A percentile compares a stretch with the other conserved stretches of the same genome.
phyloP scores from a whole-genome alignment of 2,329 filamentous ascomycete species.

The Cladophialophora immunda region DNA sequence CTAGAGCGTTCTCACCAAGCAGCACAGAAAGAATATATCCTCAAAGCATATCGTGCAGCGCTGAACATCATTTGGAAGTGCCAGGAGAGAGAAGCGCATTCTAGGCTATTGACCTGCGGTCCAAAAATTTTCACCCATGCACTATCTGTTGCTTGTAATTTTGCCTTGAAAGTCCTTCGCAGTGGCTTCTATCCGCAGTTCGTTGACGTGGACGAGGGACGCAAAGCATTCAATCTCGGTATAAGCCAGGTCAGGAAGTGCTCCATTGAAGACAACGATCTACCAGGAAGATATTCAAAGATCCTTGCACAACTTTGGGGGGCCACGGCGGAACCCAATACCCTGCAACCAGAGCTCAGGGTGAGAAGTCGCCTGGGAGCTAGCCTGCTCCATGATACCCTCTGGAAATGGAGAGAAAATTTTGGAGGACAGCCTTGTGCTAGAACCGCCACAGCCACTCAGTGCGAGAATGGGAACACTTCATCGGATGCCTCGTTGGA shows the following conservation, averaged over 20 bases:
- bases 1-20: conserved; percentile 5
- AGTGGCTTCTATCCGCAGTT: conserved; percentile 41
- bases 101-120: conserved; percentile 15
- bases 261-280: conserved; percentile 68
- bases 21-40: conserved; percentile 4
- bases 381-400: conserved; percentile 67
- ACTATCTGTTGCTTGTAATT: conserved; percentile 65
- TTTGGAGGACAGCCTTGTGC: conserved; percentile 52
- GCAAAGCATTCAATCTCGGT: conserved; percentile 19
- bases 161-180: conserved; percentile 67
- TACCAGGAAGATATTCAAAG: conserved; percentile 69
- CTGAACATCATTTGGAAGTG: conserved; percentile 4
- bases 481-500: not conserved
- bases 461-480: not conserved
- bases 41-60: conserved; percentile 14
- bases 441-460: not conserved
- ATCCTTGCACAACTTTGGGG: conserved; percentile 72
- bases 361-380: conserved; percentile 18
- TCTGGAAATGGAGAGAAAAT: conserved; percentile 73
- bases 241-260: conserved; percentile 60
- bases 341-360: conserved; percentile 38
- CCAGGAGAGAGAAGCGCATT: conserved; percentile 3
- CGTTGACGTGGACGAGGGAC: conserved; percentile 12
- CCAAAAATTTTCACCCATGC: conserved; percentile 72
- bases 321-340: conserved; percentile 47